Evolutionary conservation across 140 eudicot species (phyloP).

Genomic region (Erigeron philadelphicus): DNA sequence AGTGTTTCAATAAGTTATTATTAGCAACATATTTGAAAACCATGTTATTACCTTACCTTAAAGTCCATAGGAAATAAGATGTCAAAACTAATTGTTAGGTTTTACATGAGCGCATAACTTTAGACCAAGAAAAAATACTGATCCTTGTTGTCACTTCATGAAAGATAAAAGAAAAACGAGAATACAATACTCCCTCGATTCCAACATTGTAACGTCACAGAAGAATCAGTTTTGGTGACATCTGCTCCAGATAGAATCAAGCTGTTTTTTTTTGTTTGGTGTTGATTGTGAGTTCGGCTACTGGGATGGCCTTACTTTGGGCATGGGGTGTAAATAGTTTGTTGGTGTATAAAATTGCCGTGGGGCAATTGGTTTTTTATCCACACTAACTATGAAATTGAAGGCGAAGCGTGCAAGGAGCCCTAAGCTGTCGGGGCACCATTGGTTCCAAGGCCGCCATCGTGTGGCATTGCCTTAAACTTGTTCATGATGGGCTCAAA

Average conservation of each 20-base stretch:
- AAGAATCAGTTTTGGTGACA: constrained; percentile 19
- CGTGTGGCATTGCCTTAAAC: constrained; percentile 35
- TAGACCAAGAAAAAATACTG: no score
- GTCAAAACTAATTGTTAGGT: no score
- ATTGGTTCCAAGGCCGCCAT: constrained; percentile 48
- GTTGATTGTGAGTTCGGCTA: constrained; percentile 31
- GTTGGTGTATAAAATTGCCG: constrained; percentile 28
- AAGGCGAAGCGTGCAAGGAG: constrained; percentile 37
- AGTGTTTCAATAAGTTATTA: no score
- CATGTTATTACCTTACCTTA: no score
- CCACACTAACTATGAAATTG: constrained; percentile 29
- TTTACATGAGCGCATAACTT: no score
- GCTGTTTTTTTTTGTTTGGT: constrained; percentile 24
- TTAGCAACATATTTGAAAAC: no score
- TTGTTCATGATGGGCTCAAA: constrained; percentile 48
- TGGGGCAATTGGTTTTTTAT: constrained; percentile 32
- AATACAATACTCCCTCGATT: no score
- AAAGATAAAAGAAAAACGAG: no score
- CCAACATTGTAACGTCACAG: no score
- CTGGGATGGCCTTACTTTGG: constrained; percentile 33
- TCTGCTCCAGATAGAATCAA: constrained; percentile 29
- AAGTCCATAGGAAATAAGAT: no score
- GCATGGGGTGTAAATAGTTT: constrained; percentile 29
- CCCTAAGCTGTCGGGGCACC: constrained; percentile 44
- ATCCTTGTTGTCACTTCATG: no score